Evolutionary conservation across 257 asterid genomes (phyloP), one percentile per base, ranked within the genome.

Genomic region (Ligustrum vulgare): DNA sequence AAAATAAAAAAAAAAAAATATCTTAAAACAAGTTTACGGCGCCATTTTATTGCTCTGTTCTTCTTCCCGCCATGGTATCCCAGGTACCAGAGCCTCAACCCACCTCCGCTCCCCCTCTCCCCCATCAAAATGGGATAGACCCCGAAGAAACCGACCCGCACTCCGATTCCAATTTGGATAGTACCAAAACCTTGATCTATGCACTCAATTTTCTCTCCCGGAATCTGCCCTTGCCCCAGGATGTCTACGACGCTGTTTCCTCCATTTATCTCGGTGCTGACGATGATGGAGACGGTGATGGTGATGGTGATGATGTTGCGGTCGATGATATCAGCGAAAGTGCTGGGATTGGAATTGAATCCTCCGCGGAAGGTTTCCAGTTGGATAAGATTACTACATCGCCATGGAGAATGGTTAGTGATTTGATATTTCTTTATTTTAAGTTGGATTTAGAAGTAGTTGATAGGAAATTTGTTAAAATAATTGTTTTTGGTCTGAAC

Each of bases 201-300:
- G 99, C 98, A 43, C 95, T 94, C 84, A 94, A 91, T 90, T 89
- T 88, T 75, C 88, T 94, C 67, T 92, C 99, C 13, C 94, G 98
- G 18, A 88, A 91, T 83, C 84, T 94, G 78, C 99, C 99, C 72
- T 78, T 94, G 73, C 99, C 98, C 35, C 90, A 82, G 16, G 89
- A 91, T n/a, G 84, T 94, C 5, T 90, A 91, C 85, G 94, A 91
- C 82, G 95, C 98, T 76, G 96, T 94, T 80, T 92, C 96, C 28
- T 86, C 91, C 71, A 89, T 94, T 41, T 91, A 80, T 72, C 83
- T 76, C 63, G 82, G 75, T 49, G 71, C 15, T 10, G 83, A 72
- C 51, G 83, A 66, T 22, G 82, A 20, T 18, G 72, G 31, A 6
- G 81, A 20, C 33, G 83, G 41, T 10, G 80, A 20, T 18, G 72